A percentile compares a stretch with the other conserved stretches of the same genome.
Conservation (phyloP, 164 flowering plant genomes). For the Aristolochia fimbriata region DNA sequence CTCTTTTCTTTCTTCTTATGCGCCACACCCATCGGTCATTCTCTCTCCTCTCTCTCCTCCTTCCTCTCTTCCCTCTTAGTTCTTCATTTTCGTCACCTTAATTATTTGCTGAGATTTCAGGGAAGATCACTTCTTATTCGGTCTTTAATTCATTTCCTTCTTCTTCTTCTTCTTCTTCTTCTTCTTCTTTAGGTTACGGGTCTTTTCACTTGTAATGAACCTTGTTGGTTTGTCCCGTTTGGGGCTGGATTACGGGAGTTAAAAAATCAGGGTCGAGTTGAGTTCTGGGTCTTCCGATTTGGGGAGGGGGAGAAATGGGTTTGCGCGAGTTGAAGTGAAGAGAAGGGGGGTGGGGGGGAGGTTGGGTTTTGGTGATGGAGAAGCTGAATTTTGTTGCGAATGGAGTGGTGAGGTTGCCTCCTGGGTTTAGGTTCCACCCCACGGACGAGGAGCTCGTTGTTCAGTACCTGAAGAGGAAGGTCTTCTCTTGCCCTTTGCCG, state of each 20-base stretch:
- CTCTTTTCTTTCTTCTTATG: constrained; percentile 3
- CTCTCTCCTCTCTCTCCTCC: background rate
- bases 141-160: too few relatives aligned
- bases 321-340: background rate
- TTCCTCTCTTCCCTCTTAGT: background rate
- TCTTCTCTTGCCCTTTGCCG: constrained; percentile 53
- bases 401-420: constrained; percentile 55
- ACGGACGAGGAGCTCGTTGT: constrained; percentile 78
- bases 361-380: constrained; percentile 17
- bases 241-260: too few relatives aligned
- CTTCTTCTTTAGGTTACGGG: background rate
- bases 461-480: constrained; percentile 53
- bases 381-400: constrained; percentile 40
- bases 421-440: constrained; percentile 79
- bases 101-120: too few relatives aligned
- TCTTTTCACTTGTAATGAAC: too few relatives aligned
- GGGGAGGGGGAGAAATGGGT: background rate
- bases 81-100: too few relatives aligned
- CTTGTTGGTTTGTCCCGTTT: too few relatives aligned
- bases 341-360: background rate
- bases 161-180: background rate
- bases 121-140: too few relatives aligned
- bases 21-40: constrained; percentile 1
- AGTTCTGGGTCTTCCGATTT: too few relatives aligned
- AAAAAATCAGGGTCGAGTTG: too few relatives aligned